Evolutionary conservation across 2,329 filamentous ascomycete genomes (phyloP), one percentile per base, ranked within the genome.

Genomic region (Ophiostoma piceae): DNA sequence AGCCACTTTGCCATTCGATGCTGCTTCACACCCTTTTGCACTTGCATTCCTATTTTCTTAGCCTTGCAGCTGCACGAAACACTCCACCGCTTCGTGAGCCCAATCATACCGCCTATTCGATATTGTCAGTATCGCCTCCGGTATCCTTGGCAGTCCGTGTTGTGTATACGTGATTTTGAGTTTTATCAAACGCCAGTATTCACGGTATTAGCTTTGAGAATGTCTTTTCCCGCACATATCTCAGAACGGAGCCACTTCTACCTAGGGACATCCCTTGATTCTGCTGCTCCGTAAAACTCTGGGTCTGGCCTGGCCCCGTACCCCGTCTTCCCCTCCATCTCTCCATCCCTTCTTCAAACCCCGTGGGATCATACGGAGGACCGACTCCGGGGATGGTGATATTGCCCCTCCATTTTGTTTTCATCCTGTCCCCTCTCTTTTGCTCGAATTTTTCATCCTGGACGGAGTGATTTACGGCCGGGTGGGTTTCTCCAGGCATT

Each of bases 311-410:
- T 47, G 43, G 51, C 22, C 57, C 57, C 57, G 57, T 62, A 62
- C 57, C 57, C 57, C 57, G 57, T 62, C 57, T 62, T 62, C 26
- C 26, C 57, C 57, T 62, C 57, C 26, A 29, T 62, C 57, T 6
- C 51, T 57, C 26, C 57, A 29, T 62, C 26, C 14, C 51, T 57
- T 11, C 57, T 14, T 62, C 26, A 16, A 62, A 32, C 57, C 26
- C 26, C 57, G 57, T 62, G 57, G 14, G 22, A 57, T 12, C 2
- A 35, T 4, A 62, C 57, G 57, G 57, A 62, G 57, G 26, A 62
- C 57, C 57, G 57, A 62, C 57, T 62, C 57, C 57, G 57, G 57
- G 57, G 57, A 62, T 62, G 26, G 57, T 62, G 26, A 29, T 57
- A 57, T 57, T 32, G 57, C 57, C 57, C 26, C 51, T 26, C n/a